These are phyloP conservation scores for Debaryomyces prosopidis DNA, from an alignment of 805 yeast genomes.

Conservation along the genomic window DNA sequence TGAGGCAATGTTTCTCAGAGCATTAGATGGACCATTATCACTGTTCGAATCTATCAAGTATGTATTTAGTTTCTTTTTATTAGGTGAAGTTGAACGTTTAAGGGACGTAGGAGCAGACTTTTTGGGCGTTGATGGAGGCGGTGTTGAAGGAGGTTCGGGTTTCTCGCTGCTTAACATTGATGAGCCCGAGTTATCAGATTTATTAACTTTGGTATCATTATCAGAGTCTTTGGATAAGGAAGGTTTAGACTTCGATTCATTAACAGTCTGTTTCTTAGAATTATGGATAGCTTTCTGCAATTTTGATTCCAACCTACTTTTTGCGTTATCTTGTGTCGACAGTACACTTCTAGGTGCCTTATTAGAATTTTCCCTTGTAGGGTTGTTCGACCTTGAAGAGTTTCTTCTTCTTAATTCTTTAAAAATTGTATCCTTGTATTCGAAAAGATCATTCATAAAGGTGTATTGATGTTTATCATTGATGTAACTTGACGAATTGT, in stretches of 20 bases:
- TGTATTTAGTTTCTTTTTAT: slow-evolving; percentile 31
- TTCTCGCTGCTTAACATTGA: neutral
- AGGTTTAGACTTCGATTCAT: neutral
- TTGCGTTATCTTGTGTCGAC: slow-evolving; percentile 18
- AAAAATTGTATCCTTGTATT: slow-evolving; percentile 62
- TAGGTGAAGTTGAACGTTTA: slow-evolving; percentile 40
- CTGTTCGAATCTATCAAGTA: slow-evolving; percentile 7
- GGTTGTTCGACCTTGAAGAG: slow-evolving; percentile 12
- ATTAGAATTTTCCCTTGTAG: slow-evolving; percentile 6
- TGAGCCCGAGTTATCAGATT: neutral
- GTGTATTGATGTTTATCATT: slow-evolving; percentile 59
- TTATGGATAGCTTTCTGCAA: slow-evolving; percentile 24
- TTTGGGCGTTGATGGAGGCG: slow-evolving; percentile 19
- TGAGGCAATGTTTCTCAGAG: neutral
- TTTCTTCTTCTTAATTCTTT: slow-evolving; percentile 52
- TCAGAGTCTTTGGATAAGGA: neutral
- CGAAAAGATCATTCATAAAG: slow-evolving; percentile 62
- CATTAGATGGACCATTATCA: neutral
- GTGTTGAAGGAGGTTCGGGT: slow-evolving; percentile 11
- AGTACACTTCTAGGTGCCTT: neutral
- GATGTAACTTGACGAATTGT: slow-evolving; percentile 23
- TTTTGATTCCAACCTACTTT: slow-evolving; percentile 26
- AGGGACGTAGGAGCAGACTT: slow-evolving; percentile 15
- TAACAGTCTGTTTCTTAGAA: neutral
- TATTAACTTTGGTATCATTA: neutral